Evolutionary conservation across 2,329 filamentous ascomycete species (phyloP), one percentile per base, ranked within the genome.

Genomic region (Endocalyx cinctus): DNA sequence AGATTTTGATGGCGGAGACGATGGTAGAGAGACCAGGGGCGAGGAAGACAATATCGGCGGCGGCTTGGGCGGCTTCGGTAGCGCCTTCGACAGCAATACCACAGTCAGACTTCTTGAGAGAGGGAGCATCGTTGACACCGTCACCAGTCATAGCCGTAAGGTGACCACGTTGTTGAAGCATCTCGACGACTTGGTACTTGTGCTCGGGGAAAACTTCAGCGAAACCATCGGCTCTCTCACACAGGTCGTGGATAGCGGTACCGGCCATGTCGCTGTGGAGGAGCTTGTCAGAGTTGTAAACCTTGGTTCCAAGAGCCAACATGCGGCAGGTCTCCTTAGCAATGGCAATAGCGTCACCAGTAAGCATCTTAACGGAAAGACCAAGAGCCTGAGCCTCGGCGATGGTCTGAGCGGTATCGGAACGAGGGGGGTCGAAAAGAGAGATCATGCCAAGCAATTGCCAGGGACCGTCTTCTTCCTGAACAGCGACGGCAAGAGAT

Each of bases 271-370:
- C 79, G 63, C 79, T 78, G 63, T 82, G 76, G 50, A 84, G 82
- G 42, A 84, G 74, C 63, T 79, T 79, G 55, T 80, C 75, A 43
- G 80, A 84, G 70, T 84, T 82, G 72, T 84, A 84, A 46, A 84
- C 79, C 69, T 84, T 84, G 57, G 79, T 84, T 55, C 78, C 77
- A 40, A 84, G 72, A 51, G 79, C 79, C 60, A 84, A 67, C 76
- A 84, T 83, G 67, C 82, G 82, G 72, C 79, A 84, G 52, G 79
- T 84, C 64, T 84, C 79, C 70, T 84, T 84, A 41, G 79, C 79
- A 51, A 84, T 84, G 52, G 79, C 79, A 51, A 84, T 82, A 44
- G 79, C 79, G 56, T 84, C 79, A 78, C 79, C 79, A 69, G 79
- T 84, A 63, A 84, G 68, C 79, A 84, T 84, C 74, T 84, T 84